Percentiles rank a stretch among this genome's conserved stretches.
These are phyloP conservation scores for Tephrocybe sp. DNA, from an alignment of 768 basidiomycete genomes.

Conservation along the genomic window DNA sequence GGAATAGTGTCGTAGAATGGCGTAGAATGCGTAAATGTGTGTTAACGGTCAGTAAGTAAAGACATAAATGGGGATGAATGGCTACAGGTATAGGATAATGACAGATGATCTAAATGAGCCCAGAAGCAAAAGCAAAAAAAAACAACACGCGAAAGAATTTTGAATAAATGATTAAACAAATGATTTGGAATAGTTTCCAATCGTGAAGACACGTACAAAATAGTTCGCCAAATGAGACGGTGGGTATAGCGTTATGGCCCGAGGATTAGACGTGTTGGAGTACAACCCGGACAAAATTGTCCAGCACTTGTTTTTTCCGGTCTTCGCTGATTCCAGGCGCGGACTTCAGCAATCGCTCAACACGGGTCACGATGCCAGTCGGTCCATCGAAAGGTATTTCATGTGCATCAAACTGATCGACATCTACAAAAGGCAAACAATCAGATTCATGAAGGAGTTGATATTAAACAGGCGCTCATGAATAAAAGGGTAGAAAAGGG, in stretches of 20 bases:
- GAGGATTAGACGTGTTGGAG: constrained; percentile 39
- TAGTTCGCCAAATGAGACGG: neutral
- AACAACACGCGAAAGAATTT: neutral
- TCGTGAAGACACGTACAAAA: neutral
- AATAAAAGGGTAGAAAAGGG: constrained; percentile 7
- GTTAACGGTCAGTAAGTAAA: neutral
- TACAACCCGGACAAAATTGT: constrained; percentile 60
- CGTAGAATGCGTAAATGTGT: constrained; percentile 1
- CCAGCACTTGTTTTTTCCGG: constrained; percentile 51
- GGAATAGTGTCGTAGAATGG: neutral
- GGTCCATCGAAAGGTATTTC: constrained; percentile 76
- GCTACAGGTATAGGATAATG: constrained; percentile 13
- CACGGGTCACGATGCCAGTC: constrained; percentile 61
- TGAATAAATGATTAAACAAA: neutral
- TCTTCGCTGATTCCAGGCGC: constrained; percentile 44
- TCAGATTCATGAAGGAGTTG: constrained; percentile 2
- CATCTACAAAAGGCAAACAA: constrained; percentile 40
- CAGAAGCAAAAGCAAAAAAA: constrained; percentile 7
- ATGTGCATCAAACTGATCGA: constrained; percentile 72
- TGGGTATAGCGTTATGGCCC: neutral
- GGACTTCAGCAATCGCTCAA: constrained; percentile 55
- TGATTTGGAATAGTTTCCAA: neutral
- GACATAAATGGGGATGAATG: constrained; percentile 2
- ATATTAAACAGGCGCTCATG: constrained; percentile 5
- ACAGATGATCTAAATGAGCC: constrained; percentile 5